Percentiles rank a stretch among this genome's conserved stretches.
Conservation (phyloP, 1,139 yeast genomes). For the Yamadazyma kanchanaburiensis region DNA sequence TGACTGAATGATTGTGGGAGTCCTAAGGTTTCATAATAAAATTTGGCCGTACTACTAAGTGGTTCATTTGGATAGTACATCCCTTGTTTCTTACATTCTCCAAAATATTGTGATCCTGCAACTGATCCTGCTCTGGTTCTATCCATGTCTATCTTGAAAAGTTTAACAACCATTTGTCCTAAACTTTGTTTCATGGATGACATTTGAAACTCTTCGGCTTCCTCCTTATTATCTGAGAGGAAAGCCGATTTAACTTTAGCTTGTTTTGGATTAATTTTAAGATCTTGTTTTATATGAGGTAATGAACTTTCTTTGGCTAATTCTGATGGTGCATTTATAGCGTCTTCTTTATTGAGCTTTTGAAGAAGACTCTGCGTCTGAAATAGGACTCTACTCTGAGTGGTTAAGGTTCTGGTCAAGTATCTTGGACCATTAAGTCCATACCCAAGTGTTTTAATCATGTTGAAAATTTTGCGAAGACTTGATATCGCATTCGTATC, state of each 20-base stretch:
- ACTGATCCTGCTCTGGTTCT: conserved; percentile 89
- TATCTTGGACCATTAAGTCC: too few species aligned
- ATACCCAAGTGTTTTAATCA: too few species aligned
- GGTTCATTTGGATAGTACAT: conserved; percentile 71
- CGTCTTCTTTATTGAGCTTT: conserved; percentile 10
- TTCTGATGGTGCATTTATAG: conserved; percentile 33
- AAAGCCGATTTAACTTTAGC: conserved; percentile 46
- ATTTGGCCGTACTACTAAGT: conserved; percentile 59
- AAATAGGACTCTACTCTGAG: conserved; percentile 4
- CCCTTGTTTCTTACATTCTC: conserved; percentile 83
- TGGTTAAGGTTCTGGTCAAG: conserved; percentile 2
- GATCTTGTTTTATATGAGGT: conserved; percentile 43
- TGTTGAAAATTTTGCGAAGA: too few species aligned
- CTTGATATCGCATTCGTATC: too few species aligned
- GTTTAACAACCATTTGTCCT: conserved; percentile 67
- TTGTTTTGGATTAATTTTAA: conserved; percentile 37
- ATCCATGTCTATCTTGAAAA: conserved; percentile 85
- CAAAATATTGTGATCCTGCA: conserved; percentile 85
- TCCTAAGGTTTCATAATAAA: conserved; percentile 75
- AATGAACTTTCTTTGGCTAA: conserved; percentile 49
- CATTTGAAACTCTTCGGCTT: conserved; percentile 52
- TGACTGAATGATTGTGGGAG: conserved; percentile 87
- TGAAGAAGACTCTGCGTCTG: conserved; percentile 12
- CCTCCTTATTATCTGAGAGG: conserved; percentile 55
- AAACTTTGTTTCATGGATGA: conserved; percentile 67